Conservation (phyloP, 805 yeast species). For the Zygoascus tannicola region DNA sequence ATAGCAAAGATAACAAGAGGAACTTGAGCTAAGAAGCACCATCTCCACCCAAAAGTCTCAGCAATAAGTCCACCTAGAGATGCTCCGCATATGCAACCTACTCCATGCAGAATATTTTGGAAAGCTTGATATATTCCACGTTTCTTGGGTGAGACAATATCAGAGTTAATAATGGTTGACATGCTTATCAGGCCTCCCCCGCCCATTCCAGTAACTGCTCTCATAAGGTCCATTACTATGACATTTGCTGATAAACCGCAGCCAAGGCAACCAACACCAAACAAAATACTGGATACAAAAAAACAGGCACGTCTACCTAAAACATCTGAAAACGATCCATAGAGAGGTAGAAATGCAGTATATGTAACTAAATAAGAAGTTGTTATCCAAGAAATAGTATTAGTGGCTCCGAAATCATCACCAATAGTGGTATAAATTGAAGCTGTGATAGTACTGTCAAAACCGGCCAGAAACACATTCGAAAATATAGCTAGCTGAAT, state of each 20-base stretch:
- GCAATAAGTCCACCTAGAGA: constrained; percentile 45
- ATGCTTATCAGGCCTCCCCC: constrained; percentile 15
- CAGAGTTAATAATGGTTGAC: constrained; percentile 27
- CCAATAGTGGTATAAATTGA: constrained; percentile 41
- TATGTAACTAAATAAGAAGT: constrained; percentile 54
- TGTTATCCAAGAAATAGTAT: constrained; percentile 54
- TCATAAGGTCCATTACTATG: constrained; percentile 10
- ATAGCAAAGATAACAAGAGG: constrained; percentile 8
- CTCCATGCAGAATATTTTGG: constrained; percentile 52
- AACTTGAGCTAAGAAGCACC: constrained; percentile 10
- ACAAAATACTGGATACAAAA: constrained; percentile 24
- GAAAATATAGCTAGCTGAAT: constrained; percentile 21
- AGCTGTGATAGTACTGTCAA: constrained; percentile 42
- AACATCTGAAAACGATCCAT: constrained; percentile 57
- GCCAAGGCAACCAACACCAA: constrained; percentile 11
- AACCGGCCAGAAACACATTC: constrained; percentile 38
- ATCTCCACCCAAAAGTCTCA: constrained; percentile 17
- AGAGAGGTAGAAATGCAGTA: constrained; percentile 58
- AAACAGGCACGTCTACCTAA: constrained; percentile 24
- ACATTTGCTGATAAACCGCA: constrained; percentile 9
- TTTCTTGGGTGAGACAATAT: constrained; percentile 18
- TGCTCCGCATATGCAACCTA: constrained; percentile 55
- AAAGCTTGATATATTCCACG: constrained; percentile 49
- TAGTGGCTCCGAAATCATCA: constrained; percentile 39
- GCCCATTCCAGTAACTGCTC: constrained; percentile 13